Base-by-base conservation (phyloP, 805 yeast species). In the Priceomyces castillae region DNA sequence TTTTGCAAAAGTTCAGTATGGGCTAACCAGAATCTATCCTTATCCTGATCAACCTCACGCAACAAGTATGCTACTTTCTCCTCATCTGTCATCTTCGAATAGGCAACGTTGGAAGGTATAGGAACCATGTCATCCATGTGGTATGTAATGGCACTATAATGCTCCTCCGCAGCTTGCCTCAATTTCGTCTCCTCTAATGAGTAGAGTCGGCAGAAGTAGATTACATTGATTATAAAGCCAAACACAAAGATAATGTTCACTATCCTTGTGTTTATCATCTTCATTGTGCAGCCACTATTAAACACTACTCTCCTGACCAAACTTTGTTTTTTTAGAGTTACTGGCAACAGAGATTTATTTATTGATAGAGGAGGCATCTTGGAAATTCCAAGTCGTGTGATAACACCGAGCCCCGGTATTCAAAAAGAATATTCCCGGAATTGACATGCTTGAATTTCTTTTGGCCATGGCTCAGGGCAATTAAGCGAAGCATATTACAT, bases 21-120 rank as follows among this genome's bases (percentile, higher is more conserved):
- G 7, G 64, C 65, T 14, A 59, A 38, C 68, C 68, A 64, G 42
- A 53, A 63, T n/a, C 57, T 48, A 4, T 56, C 54, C 44, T 55
- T 53, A 31, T 64, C 58, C 14, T 37, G 23, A 9, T 52, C 47
- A 12, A 59, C 61, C 28, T 50, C 40, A 15, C 53, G 48, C 34
- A 61, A 42, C 7, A 54, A 43, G 39, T 53, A 50, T 7, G 53
- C 43, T 7, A 59, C 43, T 34, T 53, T 48, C 39, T 60, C 56
- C 17, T 46, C 37, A 12, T 51, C 35, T 4, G 40, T 47, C 30
- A 61, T 46, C 11, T 46, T 48, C 7, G 50, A 42, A 38, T 59
- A 62, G 5, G 46, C 39, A 12, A 40, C 42, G n/a, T 49, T 51
- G 1, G 20, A 22, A 11, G 58, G 51, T 14, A 43, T 47, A 15